phyloP scores from a whole-genome alignment of 2,329 filamentous ascomycete species.

The Fusarium tricinctum region DNA sequence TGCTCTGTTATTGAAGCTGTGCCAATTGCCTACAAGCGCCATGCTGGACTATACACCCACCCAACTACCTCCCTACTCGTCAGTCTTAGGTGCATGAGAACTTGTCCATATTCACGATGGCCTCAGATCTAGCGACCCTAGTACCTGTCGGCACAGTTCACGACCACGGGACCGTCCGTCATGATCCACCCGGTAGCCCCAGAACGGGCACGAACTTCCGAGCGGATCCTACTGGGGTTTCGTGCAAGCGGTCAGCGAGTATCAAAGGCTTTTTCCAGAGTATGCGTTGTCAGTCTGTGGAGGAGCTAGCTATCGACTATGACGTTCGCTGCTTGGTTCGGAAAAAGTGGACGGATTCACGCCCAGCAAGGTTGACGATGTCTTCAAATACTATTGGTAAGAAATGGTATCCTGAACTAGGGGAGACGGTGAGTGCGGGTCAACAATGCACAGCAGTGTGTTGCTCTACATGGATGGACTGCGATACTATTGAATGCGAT shows the following conservation, averaged over 20 bases:
- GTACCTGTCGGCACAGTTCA: slow-evolving; percentile 15
- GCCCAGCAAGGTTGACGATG: not conserved
- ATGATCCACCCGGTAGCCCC: slow-evolving; percentile 34
- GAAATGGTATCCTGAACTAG: not conserved
- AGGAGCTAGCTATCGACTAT: not conserved
- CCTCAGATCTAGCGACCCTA: slow-evolving; percentile 39
- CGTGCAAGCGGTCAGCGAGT: slow-evolving; percentile 5
- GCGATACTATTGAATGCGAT: not conserved
- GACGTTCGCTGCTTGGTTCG: not conserved
- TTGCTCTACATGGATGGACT: not conserved
- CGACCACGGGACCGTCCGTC: slow-evolving; percentile 29
- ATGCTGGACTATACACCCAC: not conserved
- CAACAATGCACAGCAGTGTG: not conserved
- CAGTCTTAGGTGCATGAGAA: slow-evolving; percentile 19
- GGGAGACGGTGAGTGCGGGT: too few relatives aligned
- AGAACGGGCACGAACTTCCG: slow-evolving; percentile 20
- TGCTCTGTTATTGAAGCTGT: not conserved
- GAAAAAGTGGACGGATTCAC: not conserved
- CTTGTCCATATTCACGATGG: slow-evolving; percentile 37
- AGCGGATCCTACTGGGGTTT: slow-evolving; percentile 11
- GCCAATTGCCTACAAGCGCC: too few relatives aligned
- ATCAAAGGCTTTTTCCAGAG: not conserved
- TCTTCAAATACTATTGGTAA: not conserved
- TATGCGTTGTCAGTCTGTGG: not conserved
- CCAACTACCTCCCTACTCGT: slow-evolving; percentile 6